These are phyloP conservation scores for Parafenestella ontariensis DNA, from an alignment of 2,329 filamentous ascomycete species.

Conservation along the genomic window DNA sequence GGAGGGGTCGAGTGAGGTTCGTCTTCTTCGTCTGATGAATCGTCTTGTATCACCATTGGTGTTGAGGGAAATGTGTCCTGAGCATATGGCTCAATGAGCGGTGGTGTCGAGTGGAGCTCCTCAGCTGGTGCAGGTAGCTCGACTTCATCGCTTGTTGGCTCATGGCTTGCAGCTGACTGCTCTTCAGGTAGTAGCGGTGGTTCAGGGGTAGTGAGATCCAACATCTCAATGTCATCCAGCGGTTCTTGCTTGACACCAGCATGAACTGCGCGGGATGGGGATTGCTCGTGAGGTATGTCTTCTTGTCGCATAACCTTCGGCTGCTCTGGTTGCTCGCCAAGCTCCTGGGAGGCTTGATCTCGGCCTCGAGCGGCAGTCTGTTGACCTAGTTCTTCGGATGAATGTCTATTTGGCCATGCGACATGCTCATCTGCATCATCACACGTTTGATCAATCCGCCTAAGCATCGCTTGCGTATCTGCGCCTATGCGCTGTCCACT, in stretches of 20 bases:
- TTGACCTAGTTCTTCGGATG: constrained; percentile 16
- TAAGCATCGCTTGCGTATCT: constrained; percentile 36
- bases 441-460: constrained; percentile 36
- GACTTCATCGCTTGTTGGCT: not conserved
- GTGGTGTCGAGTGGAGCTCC: constrained; percentile 21
- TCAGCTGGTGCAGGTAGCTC: constrained; percentile 1
- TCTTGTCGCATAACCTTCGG: not conserved
- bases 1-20: constrained; percentile 9
- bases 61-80: constrained; percentile 32
- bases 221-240: not conserved
- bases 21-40: constrained; percentile 25
- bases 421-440: constrained; percentile 14
- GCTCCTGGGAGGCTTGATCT: constrained; percentile 24
- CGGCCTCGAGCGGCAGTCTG: not conserved
- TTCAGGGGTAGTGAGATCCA: not conserved
- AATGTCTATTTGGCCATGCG: not conserved
- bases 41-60: constrained; percentile 34
- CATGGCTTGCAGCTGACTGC: not conserved
- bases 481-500: constrained; percentile 3
- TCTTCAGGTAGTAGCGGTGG: not conserved
- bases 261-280: constrained; percentile 6
- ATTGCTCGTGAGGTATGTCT: constrained; percentile 1
- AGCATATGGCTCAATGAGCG: constrained; percentile 4
- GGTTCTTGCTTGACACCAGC: constrained; percentile 11
- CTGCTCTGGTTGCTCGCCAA: constrained; percentile 19